Base-by-base conservation (phyloP, 768 basidiomycete genomes). In the Agaricus sinodeliciosus region DNA sequence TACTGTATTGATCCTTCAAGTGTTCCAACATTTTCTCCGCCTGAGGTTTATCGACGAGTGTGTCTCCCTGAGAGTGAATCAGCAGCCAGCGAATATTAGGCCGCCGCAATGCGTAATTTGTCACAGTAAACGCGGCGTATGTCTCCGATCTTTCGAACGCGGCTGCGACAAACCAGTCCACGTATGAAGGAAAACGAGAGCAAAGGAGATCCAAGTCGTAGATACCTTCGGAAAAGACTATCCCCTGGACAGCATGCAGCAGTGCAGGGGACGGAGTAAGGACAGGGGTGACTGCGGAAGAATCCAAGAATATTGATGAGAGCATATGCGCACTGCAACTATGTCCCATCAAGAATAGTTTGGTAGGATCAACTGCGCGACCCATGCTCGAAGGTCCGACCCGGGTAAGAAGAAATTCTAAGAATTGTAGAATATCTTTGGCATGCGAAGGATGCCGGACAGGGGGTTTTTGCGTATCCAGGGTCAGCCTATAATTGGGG, bases 261-360 rank as follows among this genome's bases (percentile, higher is more conserved):
- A 84, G 68, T 35, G 49, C 48, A 11, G 60, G 59, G 41, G 71
- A 65, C 0, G 85, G 86, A 13, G 65, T 64, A 18, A 87, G 72
- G 22, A 57, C 58, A 4, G 76, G 75, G 1, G 71, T 67, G 48
- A 70, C 62, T 0, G 62, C 48, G 3, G 72, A 68, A 0, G 79
- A 74, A 60, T 79, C 72, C 54, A 91, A 72, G 63, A 90, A 76
- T 27, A 92, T 78, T 53, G 82, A 79, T 39, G 79, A 67, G 9
- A 91, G 69, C 75, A 92, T 91, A 65, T 93, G 90, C 1, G 90
- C 87, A 55, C 84, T 75, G 68, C 87, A 89, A 66, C 87, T 90
- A 66, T 92, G 90, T 11, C 88, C 89, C 22, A 89, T 70, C 40
- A 90, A 71, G 66, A 79, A 76, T 41, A 91, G 62, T 19, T 51